Evolutionary conservation across 2,329 filamentous ascomycete species (phyloP), one percentile per base, ranked within the genome.

Genomic region (Sporothrix schenckii): DNA sequence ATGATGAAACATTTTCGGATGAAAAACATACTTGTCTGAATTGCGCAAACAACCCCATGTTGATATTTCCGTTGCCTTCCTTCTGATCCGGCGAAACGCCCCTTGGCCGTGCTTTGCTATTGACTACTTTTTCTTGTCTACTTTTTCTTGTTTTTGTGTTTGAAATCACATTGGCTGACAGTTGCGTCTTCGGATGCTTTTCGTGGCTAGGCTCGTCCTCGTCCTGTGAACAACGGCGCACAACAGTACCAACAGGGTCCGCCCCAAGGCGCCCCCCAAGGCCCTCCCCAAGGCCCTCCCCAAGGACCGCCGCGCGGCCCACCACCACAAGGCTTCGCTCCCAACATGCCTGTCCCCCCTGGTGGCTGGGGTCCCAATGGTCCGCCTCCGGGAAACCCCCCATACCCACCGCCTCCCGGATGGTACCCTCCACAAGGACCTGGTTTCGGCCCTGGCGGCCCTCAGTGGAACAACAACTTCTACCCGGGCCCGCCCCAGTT

Each of bases 21-120:
- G 92, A 95, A 92, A 97, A 96, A 82, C 83, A 86, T 85, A 79
- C 86, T 85, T 87, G 88, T 86, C 90, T 91, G 91, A 91, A 91
- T 91, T 91, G 93, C 93, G 93, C 93, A 97, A 89, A 88, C 84
- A 93, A 73, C 85, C 75, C 87, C 87, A 84, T 97, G 94, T 97
- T 90, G 94, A 97, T 88, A 90, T 91, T 90, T 97, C 94, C 93
- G 94, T 97, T 97, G 94, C 93, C 94, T 97, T 97, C 94, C 94
- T 97, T 97, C 93, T 97, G 93, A 97, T 89, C 69, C 58, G 68
- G 71, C 65, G 21, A n/a, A 47, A n/a, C 27, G 27, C 50, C 44
- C 3, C 49, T 65, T 65, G 52, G 60, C 47, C 50, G 53, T 61
- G 44, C 34, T 50, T 50, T 6, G 53, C 63, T 21, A n/a, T n/a